A percentile compares a stretch with the other conserved stretches of the same genome.
Evolutionary conservation across 192 early-diverging fungal species (phyloP).

Genomic region (Backusella morwellensis): DNA sequence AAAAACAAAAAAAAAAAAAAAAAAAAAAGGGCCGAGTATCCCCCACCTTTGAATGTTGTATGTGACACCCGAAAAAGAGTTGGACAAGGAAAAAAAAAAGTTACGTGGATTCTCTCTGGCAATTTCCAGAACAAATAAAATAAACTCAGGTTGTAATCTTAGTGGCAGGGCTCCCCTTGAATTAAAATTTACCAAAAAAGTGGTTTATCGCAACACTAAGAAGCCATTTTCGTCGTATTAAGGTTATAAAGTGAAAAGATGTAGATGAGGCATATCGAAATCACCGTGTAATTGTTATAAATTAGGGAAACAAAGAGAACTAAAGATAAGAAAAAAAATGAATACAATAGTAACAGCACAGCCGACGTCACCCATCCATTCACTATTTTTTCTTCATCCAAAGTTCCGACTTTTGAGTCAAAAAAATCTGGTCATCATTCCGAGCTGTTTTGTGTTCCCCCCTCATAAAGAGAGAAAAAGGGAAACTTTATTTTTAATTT

Average conservation of each 20-base stretch:
- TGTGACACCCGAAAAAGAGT: not conserved
- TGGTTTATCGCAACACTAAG: not conserved
- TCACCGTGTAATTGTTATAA: not conserved
- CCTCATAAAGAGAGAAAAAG: not conserved
- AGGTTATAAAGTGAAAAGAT: not conserved
- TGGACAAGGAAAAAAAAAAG: not conserved
- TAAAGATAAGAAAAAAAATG: not conserved
- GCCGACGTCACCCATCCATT: not conserved
- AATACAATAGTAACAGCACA: not conserved
- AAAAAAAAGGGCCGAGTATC: not conserved
- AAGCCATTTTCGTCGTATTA: not conserved
- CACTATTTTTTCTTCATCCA: not conserved
- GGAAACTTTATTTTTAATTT: not conserved
- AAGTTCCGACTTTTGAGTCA: constrained; percentile 2
- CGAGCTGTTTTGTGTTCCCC: not conserved
- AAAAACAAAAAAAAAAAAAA: too few relatives aligned
- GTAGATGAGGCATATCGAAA: not conserved
- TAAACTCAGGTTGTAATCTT: not conserved
- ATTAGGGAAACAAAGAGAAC: not conserved
- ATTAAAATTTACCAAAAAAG: constrained; percentile 8
- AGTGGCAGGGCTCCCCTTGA: constrained; percentile 4
- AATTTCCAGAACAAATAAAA: not conserved
- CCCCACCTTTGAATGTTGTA: not conserved
- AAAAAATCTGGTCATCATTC: not conserved
- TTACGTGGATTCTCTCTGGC: not conserved